Base-by-base conservation (phyloP, 2,329 filamentous ascomycete species). In the Fusarium multiceps region DNA sequence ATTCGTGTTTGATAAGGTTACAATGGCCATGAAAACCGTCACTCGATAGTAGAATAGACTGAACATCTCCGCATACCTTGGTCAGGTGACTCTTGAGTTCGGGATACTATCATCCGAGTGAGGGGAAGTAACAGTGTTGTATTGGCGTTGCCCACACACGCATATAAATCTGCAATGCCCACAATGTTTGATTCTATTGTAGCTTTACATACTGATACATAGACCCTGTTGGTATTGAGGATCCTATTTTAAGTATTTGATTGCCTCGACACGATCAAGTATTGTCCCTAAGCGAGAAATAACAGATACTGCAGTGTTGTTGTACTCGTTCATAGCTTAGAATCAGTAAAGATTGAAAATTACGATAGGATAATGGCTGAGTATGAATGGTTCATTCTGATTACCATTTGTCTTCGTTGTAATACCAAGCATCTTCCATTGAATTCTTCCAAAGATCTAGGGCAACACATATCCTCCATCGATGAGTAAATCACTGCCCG, bases 391-490 rank as follows among this genome's bases (percentile, higher is more conserved):
- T 7, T 18, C 4, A 28, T 37, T 49, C 11, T 20, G 6, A 16
- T 40, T 27, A 5, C 4, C 4, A 6, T 34, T 9, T 14, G 21
- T 7, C 14, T 14, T 14, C 11, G 13, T 10, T 18, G 12, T 13
- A n/a, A 10, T 27, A 6, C 10, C 7, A 6, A 23, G 4, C 6
- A 37, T 48, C 3, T 13, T 28, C 10, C 7, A 11, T 34, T 14
- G 18, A 7, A 4, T 27, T 4, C 23, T 6, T 16, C 16, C 3
- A 5, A 20, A 27, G 7, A 23, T 28, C 21, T 25, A 69, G 11
- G 67, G 67, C 12, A 70, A 30, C 13, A 67, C 63, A 12, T 70
- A 70, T 12, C 67, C 67, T 59, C 67, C 67, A 40, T 70, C 67
- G 8, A 70, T 67, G 6, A 70, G 54, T 18, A 70, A 21, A 20